Base-by-base conservation (phyloP, 305 asterid genomes). In the Fraxinus ornus region DNA sequence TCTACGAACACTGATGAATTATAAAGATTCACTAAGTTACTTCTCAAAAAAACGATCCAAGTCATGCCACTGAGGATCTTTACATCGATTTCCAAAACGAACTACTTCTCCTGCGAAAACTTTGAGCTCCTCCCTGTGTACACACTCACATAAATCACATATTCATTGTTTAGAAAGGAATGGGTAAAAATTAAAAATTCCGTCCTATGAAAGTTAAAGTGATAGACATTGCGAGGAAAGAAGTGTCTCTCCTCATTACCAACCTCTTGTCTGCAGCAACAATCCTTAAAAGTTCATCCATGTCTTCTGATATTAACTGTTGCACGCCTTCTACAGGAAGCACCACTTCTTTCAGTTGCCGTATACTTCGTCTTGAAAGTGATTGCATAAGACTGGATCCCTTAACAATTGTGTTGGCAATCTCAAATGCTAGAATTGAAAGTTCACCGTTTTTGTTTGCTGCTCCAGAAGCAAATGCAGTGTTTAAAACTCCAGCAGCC, bases 21-120 rank as follows among this genome's bases (percentile, higher is more conserved):
- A 32, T 3, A 84, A 83, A 79, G 75, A 85, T 83, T 75, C 64
- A 76, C 73, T 35, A 75, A 66, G 62, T 89, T 92, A 94, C 97
- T 93, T 92, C 87, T 91, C 95, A 82, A 94, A 93, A 87, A 86
- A 94, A 36, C 91, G 92, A 86, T 90, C 94, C 93, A 94, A 90
- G 87, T 93, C 86, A 83, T 94, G 98, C 98, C 97, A 94, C 86
- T 94, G 98, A 84, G 97, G 88, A 87, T 93, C 97, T 89, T 92
- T 94, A 89, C 98, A 94, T 37, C 91, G 91, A 87, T 93, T 91
- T 72, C 98, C 98, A 84, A 94, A 94, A 68, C 98, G 97, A 78
- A 94, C 89, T 24, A 94, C 93, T 90, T 94, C 98, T 85, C 92
- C 94, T 2, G 92, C 76, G 77, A 94, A 93, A 82, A 93, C 83